Conservation (phyloP, 106 monocot species). For the Dactylorhiza incarnata region DNA sequence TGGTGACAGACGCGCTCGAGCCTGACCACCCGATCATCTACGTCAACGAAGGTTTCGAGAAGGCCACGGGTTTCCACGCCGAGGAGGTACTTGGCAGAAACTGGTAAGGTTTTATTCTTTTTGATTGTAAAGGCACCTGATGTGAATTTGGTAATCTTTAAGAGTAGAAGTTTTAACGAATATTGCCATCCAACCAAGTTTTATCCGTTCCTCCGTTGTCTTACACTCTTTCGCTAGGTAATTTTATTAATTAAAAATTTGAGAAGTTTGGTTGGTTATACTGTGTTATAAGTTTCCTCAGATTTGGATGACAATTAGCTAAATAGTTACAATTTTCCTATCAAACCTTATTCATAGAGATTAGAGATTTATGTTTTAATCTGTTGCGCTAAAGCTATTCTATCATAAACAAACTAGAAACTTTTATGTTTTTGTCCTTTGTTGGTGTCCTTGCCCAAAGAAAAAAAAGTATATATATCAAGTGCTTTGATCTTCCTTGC, state of each 20-base stretch:
- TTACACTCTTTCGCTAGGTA: too few relatives aligned
- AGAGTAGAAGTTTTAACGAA: not conserved
- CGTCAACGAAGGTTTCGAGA: conserved; percentile 84
- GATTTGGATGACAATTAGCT: too few relatives aligned
- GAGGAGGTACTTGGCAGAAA: conserved; percentile 94
- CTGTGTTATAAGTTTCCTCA: too few relatives aligned
- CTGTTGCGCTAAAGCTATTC: too few relatives aligned
- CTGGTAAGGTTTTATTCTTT: conserved; percentile 40
- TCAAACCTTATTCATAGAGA: too few relatives aligned
- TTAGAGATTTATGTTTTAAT: too few relatives aligned
- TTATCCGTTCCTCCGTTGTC: too few relatives aligned
- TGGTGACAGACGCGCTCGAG: conserved; percentile 82
- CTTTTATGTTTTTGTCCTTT: not conserved
- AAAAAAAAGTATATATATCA: not conserved
- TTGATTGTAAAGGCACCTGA: not conserved
- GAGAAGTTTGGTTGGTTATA: too few relatives aligned
- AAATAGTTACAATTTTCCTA: too few relatives aligned
- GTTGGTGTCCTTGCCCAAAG: not conserved
- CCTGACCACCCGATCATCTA: conserved; percentile 79
- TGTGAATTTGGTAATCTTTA: not conserved
- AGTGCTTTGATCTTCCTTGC: not conserved
- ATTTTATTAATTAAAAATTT: too few relatives aligned
- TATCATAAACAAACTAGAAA: not conserved
- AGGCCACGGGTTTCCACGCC: conserved; percentile 75
- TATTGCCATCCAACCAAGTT: not conserved